Base-by-base conservation (phyloP, 306 rosid genomes). In the Canavalia gladiata region DNA sequence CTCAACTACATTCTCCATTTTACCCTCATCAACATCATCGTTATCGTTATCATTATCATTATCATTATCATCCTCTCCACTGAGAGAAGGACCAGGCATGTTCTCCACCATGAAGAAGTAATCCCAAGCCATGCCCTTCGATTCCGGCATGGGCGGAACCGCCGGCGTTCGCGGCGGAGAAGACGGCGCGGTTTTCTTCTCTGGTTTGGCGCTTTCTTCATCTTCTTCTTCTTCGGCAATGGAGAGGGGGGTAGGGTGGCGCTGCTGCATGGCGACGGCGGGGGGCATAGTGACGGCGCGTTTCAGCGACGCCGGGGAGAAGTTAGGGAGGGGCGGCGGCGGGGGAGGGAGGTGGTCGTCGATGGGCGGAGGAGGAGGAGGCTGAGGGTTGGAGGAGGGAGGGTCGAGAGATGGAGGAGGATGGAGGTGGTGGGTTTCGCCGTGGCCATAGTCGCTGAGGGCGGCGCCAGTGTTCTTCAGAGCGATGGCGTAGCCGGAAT, bases 401-500 rank as follows among this genome's bases (percentile, higher is more conserved):
- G 89, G 0, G 87, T 87, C 1, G 31, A 41, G 49, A 1, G 93
- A 18, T 18, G 25, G 97, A 4, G 86, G 92, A 0, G 97, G 83
- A 25, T 71, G 90, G 60, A 47, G 88, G 7, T 85, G 80, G 67
- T 88, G 85, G 30, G 91, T 82, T 65, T 94, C 98, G 3, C 98
- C 98, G 29, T 82, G 97, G 60, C 87, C 94, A 66, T 89, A 94
- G 56, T 94, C 98, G 39, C 91, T 89, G 31, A 94, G 81, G 6
- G 98, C 98, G 67, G 98, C 97, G 35, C 98, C 98, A 69, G 97
- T 87, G 86, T 90, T 89, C 69, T 94, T 94, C 62, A 94, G 81
- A 2, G 92, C 87, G 72, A 89, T 72, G 31, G 90, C 68, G 66
- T 91, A 94, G 56, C 92, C 98, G 52, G 95, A 92, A 46, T 94